A percentile compares a stretch with the other conserved stretches of the same genome.
Conservation (phyloP, 768 basidiomycete genomes). For the Nidularia pulvinata region DNA sequence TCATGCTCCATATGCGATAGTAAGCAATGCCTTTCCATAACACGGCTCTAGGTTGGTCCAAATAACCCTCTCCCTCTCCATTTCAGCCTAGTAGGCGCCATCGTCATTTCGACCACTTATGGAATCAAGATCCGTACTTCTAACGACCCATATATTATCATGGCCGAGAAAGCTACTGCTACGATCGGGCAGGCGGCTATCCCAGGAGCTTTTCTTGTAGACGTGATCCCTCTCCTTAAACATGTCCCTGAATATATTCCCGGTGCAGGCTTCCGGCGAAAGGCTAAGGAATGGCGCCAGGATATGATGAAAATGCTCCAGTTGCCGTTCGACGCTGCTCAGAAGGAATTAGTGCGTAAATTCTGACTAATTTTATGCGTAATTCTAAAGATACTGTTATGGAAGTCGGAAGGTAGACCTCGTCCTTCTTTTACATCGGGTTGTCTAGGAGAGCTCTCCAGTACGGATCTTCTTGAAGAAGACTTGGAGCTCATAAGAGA, state of each 20-base stretch:
- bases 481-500: too few species aligned
- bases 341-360: conserved; percentile 6
- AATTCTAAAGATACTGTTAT: not conserved
- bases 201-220: conserved; percentile 37
- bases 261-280: conserved; percentile 50
- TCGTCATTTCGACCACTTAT: conserved; percentile 28
- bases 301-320: conserved; percentile 34
- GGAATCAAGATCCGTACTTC: conserved; percentile 31
- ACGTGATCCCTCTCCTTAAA: conserved; percentile 25
- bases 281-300: conserved; percentile 39
- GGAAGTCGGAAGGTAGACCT: too few species aligned
- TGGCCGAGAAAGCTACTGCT: conserved; percentile 28
- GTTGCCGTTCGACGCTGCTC: conserved; percentile 8
- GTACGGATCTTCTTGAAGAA: too few species aligned
- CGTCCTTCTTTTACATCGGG: too few species aligned
- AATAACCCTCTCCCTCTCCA: not conserved
- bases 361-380: not conserved
- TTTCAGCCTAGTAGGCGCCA: not conserved
- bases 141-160: conserved; percentile 34
- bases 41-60: not conserved
- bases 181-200: conserved; percentile 21
- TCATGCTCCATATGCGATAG: not conserved
- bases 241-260: conserved; percentile 55
- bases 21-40: not conserved
- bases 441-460: too few species aligned